Evolutionary conservation across 768 basidiomycete species (phyloP).

Genomic region (Sarcodon sp.): DNA sequence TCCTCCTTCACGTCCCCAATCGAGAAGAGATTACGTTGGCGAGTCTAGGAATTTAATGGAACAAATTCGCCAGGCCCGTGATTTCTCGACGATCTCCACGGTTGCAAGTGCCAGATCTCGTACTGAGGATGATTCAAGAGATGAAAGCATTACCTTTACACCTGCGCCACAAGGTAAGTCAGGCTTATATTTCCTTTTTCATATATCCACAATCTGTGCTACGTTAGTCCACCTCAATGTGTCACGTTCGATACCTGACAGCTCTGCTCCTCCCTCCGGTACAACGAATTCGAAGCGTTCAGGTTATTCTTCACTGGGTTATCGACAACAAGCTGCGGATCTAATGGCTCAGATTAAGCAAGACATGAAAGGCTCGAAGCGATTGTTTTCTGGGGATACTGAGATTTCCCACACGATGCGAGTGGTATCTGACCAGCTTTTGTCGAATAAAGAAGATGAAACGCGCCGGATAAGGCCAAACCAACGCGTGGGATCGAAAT

Average conservation of each 20-base stretch:
- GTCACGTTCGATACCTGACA: background rate
- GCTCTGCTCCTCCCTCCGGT: background rate
- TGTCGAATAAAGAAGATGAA: constrained; percentile 19
- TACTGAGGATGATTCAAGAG: constrained; percentile 3
- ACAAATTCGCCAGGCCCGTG: constrained; percentile 64
- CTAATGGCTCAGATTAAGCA: constrained; percentile 81
- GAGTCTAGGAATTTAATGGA: constrained; percentile 72
- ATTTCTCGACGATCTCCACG: constrained; percentile 67
- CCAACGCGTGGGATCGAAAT: background rate
- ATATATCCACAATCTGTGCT: background rate
- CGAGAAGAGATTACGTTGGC: constrained; percentile 60
- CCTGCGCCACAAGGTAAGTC: background rate
- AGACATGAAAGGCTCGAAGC: constrained; percentile 65
- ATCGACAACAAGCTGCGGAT: constrained; percentile 64
- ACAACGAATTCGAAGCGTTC: constrained; percentile 14
- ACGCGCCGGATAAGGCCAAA: background rate
- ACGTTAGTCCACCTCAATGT: background rate
- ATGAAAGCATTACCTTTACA: background rate
- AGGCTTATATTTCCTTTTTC: too few relatives aligned
- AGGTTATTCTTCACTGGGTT: constrained; percentile 48
- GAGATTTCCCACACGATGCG: constrained; percentile 29
- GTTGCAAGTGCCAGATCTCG: constrained; percentile 28
- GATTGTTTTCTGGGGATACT: constrained; percentile 56
- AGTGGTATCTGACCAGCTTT: background rate
- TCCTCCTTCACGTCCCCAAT: constrained; percentile 7